Evolutionary conservation across 345 rosid genomes (phyloP).

Genomic region (Aquilaria malaccensis): DNA sequence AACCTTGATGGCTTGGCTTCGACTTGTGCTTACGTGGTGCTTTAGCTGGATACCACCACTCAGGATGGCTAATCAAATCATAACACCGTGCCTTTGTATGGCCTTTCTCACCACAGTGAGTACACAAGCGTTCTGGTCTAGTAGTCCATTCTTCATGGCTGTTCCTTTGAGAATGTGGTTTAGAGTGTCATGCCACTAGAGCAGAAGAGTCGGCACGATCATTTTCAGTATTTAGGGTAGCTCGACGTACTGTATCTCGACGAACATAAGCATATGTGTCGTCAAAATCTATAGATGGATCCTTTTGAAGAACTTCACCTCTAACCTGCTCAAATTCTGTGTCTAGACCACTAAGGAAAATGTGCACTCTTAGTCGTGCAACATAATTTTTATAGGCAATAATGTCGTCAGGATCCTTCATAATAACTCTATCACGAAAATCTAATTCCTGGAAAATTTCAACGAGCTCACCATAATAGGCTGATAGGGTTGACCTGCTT

Average conservation of each 20-base stretch:
- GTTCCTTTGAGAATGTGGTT: background rate
- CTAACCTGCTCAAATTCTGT: background rate
- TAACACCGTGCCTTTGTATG: background rate
- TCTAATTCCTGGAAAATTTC: conserved; percentile 1
- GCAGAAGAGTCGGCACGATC: background rate
- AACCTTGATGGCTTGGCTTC: too few species aligned
- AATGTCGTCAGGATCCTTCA: conserved; percentile 11
- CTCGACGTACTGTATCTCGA: background rate
- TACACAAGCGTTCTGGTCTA: too few species aligned
- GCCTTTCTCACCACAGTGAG: background rate
- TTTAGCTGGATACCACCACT: background rate
- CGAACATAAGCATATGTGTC: background rate
- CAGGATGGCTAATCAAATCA: conserved; percentile 1
- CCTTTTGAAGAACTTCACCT: background rate
- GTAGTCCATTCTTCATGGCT: background rate
- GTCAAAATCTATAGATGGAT: background rate
- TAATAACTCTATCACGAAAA: background rate
- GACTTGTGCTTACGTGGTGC: background rate
- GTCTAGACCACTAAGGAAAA: conserved; percentile 3
- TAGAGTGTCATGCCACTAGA: background rate
- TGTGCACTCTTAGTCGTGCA: conserved; percentile 11
- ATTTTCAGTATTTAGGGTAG: background rate
- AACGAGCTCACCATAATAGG: background rate
- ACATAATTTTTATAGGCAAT: background rate
- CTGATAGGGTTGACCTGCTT: background rate